phyloP scores from a whole-genome alignment of 441 rosid species.

The Flueggea neowawraea region DNA sequence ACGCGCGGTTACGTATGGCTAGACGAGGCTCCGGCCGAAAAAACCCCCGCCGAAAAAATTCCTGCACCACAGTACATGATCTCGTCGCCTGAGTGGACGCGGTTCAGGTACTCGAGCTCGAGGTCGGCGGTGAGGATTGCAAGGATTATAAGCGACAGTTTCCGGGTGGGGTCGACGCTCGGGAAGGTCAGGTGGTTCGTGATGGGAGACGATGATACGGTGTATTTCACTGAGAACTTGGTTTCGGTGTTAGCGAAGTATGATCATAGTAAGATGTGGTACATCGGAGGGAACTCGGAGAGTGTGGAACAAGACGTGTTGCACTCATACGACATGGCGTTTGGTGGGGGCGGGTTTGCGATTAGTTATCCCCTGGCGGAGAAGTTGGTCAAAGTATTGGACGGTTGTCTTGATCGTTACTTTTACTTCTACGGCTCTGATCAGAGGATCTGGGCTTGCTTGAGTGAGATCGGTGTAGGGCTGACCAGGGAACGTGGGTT shows the following conservation, averaged over 20 bases:
- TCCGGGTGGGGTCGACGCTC: constrained; percentile 25
- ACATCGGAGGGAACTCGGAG: constrained; percentile 66
- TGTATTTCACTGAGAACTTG: constrained; percentile 55
- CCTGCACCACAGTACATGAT: constrained; percentile 30
- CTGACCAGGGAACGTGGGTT: constrained; percentile 63
- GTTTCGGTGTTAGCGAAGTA: constrained; percentile 54
- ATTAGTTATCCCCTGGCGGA: constrained; percentile 63
- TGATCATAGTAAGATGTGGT: constrained; percentile 77
- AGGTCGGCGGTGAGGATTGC: constrained; percentile 73
- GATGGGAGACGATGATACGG: constrained; percentile 91
- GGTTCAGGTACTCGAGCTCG: constrained; percentile 53
- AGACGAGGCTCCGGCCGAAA: constrained; percentile 23
- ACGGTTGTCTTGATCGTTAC: constrained; percentile 72
- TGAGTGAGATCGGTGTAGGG: constrained; percentile 67
- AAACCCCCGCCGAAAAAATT: background rate
- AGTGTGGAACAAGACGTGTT: constrained; percentile 69
- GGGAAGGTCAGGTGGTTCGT: constrained; percentile 71
- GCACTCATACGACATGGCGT: constrained; percentile 80
- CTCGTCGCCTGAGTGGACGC: constrained; percentile 49
- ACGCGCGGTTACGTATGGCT: constrained; percentile 76
- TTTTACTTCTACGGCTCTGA: constrained; percentile 78
- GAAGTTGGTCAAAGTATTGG: constrained; percentile 42
- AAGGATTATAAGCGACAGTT: constrained; percentile 63
- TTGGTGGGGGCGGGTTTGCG: constrained; percentile 92
- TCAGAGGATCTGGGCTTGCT: constrained; percentile 76